These are phyloP conservation scores for Hypoxylon sp. DNA, from an alignment of 2,329 filamentous ascomycete species.

Conservation along the genomic window DNA sequence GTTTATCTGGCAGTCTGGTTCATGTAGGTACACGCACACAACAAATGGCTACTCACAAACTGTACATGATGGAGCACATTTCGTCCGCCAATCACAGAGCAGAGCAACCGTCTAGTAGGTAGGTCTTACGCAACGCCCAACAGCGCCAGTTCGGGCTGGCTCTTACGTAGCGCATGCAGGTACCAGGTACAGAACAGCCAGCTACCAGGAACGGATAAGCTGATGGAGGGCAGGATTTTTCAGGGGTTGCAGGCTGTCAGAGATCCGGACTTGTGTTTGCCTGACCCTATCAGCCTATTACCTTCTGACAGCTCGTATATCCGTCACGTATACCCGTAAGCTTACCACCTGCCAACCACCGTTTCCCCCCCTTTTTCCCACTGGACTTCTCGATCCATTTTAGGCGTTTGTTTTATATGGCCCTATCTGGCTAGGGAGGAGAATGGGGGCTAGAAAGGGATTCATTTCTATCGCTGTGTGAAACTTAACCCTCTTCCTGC, in stretches of 20 bases:
- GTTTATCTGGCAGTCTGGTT: not conserved
- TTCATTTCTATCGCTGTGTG: constrained; percentile 1
- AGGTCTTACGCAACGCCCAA: not conserved
- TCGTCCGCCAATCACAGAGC: constrained; percentile 15
- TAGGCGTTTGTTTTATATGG: not conserved
- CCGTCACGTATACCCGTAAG: constrained; percentile 1
- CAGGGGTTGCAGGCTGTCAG: constrained; percentile 28
- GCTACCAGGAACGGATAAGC: constrained; percentile 20
- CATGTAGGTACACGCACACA: not conserved
- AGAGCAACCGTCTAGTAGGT: not conserved
- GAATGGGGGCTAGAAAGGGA: too few species aligned
- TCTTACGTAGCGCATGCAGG: constrained; percentile 34
- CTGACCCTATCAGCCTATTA: constrained; percentile 4
- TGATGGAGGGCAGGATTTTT: constrained; percentile 21
- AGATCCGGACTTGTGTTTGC: constrained; percentile 16
- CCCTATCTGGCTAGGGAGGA: not conserved
- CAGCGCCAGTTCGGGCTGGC: constrained; percentile 17
- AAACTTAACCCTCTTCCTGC: not conserved
- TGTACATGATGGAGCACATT: not conserved
- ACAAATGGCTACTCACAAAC: not conserved
- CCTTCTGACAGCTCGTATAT: not conserved
- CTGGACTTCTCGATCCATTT: constrained; percentile 19
- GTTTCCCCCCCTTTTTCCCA: not conserved
- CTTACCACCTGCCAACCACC: constrained; percentile 6
- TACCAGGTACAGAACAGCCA: constrained; percentile 19